Percentiles rank a stretch among this genome's conserved stretches.
These are phyloP conservation scores for Oropetium thomaeum DNA, from an alignment of 176 grass and related monocot genomes.

Conservation along the genomic window DNA sequence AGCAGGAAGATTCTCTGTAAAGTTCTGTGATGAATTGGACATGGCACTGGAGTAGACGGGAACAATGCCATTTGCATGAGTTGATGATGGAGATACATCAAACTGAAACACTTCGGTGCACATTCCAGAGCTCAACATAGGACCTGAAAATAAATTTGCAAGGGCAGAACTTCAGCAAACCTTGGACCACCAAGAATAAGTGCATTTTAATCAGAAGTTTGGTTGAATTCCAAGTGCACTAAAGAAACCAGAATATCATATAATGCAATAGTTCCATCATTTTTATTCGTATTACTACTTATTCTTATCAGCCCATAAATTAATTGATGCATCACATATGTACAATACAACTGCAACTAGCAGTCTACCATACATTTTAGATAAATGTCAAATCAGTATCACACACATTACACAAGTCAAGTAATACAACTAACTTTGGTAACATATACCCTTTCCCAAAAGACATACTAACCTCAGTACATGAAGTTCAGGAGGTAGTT, in stretches of 20 bases:
- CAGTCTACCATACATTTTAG: background rate
- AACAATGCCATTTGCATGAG: constrained; percentile 43
- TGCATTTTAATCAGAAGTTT: background rate
- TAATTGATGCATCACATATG: background rate
- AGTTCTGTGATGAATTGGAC: constrained; percentile 42
- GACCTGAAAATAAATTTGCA: constrained; percentile 44
- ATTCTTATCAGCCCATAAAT: background rate
- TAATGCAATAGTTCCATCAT: background rate
- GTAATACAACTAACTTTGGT: background rate
- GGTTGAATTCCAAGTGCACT: background rate
- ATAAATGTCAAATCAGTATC: background rate
- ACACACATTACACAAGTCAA: background rate
- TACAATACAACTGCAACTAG: background rate
- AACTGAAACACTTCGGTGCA: constrained; percentile 97
- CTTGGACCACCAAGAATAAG: background rate
- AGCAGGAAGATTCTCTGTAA: constrained; percentile 34
- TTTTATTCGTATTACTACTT: background rate
- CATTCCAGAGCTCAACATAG: constrained; percentile 78
- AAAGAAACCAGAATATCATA: background rate
- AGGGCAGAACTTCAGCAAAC: background rate
- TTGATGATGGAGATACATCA: constrained; percentile 45
- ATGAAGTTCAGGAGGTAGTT: background rate
- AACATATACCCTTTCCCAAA: too few relatives aligned
- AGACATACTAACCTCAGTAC: background rate
- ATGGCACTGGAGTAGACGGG: constrained; percentile 48